A percentile compares a stretch with the other conserved stretches of the same genome.
Conservation (phyloP, 139 green algal species). For the Pleodorina starrii region DNA sequence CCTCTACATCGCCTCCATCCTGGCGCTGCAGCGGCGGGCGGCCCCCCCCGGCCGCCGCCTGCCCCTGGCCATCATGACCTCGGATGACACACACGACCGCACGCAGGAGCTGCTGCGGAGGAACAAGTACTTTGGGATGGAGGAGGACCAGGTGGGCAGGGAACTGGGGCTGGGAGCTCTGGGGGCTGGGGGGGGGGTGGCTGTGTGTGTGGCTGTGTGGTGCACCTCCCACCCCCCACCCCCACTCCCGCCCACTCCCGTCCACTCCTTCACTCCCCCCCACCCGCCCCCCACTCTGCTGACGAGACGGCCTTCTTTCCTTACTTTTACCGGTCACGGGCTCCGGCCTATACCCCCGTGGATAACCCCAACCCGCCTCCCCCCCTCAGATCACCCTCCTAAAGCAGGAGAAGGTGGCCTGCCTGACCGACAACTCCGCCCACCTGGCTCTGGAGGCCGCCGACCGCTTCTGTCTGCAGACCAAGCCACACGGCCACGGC, state of each 20-base stretch:
- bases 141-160: slow-evolving; percentile 71
- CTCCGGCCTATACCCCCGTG: too few relatives aligned
- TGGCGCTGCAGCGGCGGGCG: slow-evolving; percentile 84
- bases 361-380: too few relatives aligned
- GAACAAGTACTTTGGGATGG: slow-evolving; percentile 92
- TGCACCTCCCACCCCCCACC: too few relatives aligned
- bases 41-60: slow-evolving; percentile 61
- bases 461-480: slow-evolving; percentile 85
- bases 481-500: slow-evolving; percentile 98
- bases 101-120: slow-evolving; percentile 88
- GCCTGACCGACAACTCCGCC: slow-evolving; percentile 92
- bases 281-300: too few relatives aligned
- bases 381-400: slow-evolving; percentile 85
- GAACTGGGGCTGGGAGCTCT: neutral
- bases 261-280: too few relatives aligned
- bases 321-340: too few relatives aligned
- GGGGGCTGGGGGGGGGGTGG: neutral
- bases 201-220: too few relatives aligned
- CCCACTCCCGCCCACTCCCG: too few relatives aligned
- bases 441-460: slow-evolving; percentile 84
- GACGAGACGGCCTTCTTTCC: too few relatives aligned
- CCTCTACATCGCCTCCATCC: slow-evolving; percentile 91
- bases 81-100: slow-evolving; percentile 93
- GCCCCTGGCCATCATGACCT: slow-evolving; percentile 98
- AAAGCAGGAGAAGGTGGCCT: slow-evolving; percentile 99